Conservation (phyloP, 345 rosid genomes). For the Geranium rotundifolium region DNA sequence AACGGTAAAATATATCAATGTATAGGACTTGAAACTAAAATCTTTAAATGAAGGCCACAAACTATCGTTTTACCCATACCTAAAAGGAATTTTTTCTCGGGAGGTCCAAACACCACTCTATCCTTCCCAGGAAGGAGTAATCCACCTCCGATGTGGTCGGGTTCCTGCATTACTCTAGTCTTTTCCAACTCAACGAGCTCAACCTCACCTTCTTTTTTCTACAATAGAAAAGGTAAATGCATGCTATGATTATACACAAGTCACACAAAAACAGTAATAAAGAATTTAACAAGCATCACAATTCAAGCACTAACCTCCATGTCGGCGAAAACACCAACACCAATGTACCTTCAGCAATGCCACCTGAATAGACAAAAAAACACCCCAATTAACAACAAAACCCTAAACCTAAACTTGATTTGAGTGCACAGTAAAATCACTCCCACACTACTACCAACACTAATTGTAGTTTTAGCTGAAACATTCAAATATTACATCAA, state of each 20-base stretch:
- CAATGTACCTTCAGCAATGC: background rate
- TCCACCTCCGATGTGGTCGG: conserved; percentile 26
- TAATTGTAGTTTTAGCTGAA: too few species aligned
- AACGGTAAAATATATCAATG: background rate
- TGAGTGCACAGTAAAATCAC: too few species aligned
- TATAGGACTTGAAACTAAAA: background rate
- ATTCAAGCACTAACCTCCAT: background rate
- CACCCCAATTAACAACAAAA: background rate
- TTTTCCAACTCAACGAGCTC: conserved; percentile 21
- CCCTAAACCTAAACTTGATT: background rate
- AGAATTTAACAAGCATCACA: background rate
- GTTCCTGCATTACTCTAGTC: conserved; percentile 20
- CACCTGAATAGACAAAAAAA: background rate
- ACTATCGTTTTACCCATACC: too few species aligned
- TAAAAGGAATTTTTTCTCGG: conserved; percentile 35
- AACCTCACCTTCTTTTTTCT: conserved; percentile 6
- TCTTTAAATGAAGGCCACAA: background rate
- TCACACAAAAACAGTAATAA: background rate
- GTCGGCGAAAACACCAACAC: background rate
- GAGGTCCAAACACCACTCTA: conserved; percentile 37
- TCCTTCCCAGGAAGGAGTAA: conserved; percentile 32
- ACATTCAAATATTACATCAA: too few species aligned
- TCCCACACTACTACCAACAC: too few species aligned
- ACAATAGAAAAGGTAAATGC: background rate
- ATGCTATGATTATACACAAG: background rate